phyloP scores from a whole-genome alignment of 192 early-diverging fungal species.

The Dissophora ornata region DNA sequence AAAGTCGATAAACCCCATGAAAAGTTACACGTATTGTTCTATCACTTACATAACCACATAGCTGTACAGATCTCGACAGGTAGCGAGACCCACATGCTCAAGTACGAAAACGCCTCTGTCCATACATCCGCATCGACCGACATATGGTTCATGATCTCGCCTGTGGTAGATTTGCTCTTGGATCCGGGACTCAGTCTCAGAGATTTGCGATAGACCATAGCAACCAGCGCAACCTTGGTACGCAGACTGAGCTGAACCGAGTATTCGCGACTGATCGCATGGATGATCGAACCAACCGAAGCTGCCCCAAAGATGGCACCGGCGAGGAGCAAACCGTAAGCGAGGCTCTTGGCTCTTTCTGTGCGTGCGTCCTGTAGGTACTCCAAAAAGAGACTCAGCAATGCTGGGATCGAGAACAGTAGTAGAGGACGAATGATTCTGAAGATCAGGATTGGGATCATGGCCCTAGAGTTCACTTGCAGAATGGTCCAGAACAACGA shows the following conservation, averaged over 20 bases:
- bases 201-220: slow-evolving; percentile 85
- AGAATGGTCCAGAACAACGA: slow-evolving; percentile 22
- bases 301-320: slow-evolving; percentile 20
- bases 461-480: neutral
- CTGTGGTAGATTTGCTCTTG: slow-evolving; percentile 24
- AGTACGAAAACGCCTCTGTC: slow-evolving; percentile 10
- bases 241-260: slow-evolving; percentile 59
- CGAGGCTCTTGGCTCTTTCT: slow-evolving; percentile 4
- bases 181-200: slow-evolving; percentile 74
- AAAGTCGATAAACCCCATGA: too few relatives aligned
- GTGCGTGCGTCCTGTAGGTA: slow-evolving; percentile 23
- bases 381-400: slow-evolving; percentile 26
- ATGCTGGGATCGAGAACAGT: slow-evolving; percentile 21
- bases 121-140: slow-evolving; percentile 39
- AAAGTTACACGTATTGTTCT: too few relatives aligned
- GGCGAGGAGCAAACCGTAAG: slow-evolving; percentile 4
- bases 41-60: slow-evolving; percentile 33
- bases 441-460: slow-evolving; percentile 26
- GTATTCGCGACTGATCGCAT: slow-evolving; percentile 25
- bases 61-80: slow-evolving; percentile 36
- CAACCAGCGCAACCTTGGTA: slow-evolving; percentile 72
- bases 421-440: slow-evolving; percentile 10
- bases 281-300: slow-evolving; percentile 8
- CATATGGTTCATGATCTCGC: slow-evolving; percentile 46
- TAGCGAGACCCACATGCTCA: slow-evolving; percentile 36